Evolutionary conservation across 1,284 basidiomycete genomes (phyloP), one percentile per base, ranked within the genome.

Genomic region (Trametes versicolor): DNA sequence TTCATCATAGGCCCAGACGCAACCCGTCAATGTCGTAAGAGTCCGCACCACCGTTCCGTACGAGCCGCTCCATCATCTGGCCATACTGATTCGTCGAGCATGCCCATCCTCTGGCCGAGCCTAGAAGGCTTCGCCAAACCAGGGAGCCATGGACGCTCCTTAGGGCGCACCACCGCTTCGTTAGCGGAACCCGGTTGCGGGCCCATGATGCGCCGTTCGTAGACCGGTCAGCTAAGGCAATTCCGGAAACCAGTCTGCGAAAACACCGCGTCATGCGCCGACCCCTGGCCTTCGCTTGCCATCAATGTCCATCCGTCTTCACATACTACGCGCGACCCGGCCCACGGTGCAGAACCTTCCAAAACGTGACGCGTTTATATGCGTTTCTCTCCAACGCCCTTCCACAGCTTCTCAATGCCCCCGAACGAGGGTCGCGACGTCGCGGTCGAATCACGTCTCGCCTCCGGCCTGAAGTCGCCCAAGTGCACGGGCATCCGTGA

Each of bases 381-480:
- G 54, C 49, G 41, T 62, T 51, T 51, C 61, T 57, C 55, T 57
- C 54, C 54, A 57, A 45, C 61, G 39, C 21, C 61, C 61, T 57
- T 56, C 58, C 51, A 19, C 12, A 12, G 37, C 58, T 67, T 66
- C 65, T 55, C 60, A 69, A 66, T 63, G 55, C 54, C 62, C 53
- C 68, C 68, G 68, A 66, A 69, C 63, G 59, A 59, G 63, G 65
- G 63, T 69, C 34, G 53, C 59, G 29, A 53, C 50, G 34, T 37
- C 48, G 17, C 23, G 39, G 61, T 64, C 65, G 59, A 66, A 69
- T 61, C 62, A 54, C 41, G 51, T 60, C 64, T 52, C 27, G 54
- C 43, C 52, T 36, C 47, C 54, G 58, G 57, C 27, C 27, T 54
- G 50, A 59, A 10, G 39, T 50, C n/a, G 53, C 57, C 58, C 60